Evolutionary conservation across 176 grass and related monocot species (phyloP), one percentile per base, ranked within the genome.

Genomic region (Miscanthus lutarioriparius): DNA sequence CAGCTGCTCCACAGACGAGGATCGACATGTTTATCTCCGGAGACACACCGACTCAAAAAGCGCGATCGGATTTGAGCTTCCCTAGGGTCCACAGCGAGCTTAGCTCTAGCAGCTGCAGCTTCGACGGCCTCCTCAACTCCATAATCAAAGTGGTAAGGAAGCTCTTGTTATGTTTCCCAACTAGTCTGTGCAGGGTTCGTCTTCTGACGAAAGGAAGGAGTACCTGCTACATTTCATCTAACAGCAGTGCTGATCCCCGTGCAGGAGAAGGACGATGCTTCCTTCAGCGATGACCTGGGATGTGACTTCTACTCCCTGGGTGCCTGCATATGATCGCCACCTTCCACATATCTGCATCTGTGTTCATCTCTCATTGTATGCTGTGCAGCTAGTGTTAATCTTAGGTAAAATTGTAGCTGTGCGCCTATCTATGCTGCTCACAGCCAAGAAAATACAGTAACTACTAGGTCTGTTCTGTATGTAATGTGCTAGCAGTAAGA

Each of bases 231-330:
- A 48, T 33, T 45, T 63, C 5, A 70, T 75, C 45, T 84, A 16
- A 86, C 33, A 7, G 1, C 2, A 25, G 6, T 39, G 9, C 64
- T 27, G 33, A 63, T 59, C 23, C 36, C 20, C 25, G 5, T 92
- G 63, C 81, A 99, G 96, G 96, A 99, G 87, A 92, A 87, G 80
- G 86, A 99, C 69, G 93, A 99, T 3, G 70, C 82, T 72, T 59
- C 83, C 65, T 94, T 93, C 32, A 83, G 80, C 22, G 96, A 94
- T 23, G 91, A 94, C 62, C 78, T 88, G 53, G 88, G 89, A 19
- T 96, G 89, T 6, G 93, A 99, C 53, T 81, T 96, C 25, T 94
- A 92, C 63, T 83, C 91, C n/a, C 88, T 99, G 7, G 91, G 89
- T 15, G 91, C 93, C 70, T 94, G 93, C 83, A 96, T 94, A 81